Base-by-base conservation (phyloP, 202 grass and related monocot species). In the Panicum virgatum region DNA sequence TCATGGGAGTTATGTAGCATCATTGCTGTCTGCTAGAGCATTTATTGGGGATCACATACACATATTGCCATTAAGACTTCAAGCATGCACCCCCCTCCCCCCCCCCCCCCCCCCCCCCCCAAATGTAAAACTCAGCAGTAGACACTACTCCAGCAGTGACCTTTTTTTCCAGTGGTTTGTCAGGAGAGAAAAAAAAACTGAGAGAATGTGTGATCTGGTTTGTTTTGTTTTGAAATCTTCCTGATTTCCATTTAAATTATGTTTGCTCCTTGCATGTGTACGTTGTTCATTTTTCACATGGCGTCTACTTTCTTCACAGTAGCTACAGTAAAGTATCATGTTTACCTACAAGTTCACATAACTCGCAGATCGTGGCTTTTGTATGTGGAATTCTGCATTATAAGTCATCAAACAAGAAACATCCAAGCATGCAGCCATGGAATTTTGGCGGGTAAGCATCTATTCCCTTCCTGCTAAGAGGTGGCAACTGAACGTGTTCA, bases 311-410 rank as follows among this genome's bases (percentile, higher is more conserved):
- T 43, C 37, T 78, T 73, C 37, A 65, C 74, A 47, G 45, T 67
- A 69, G 13, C 79, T 79, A 57, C 14, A n/a, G 47, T 60, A 60
- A 44, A 14, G 60, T 69, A 57, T 61, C 34, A 60, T 58, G 72
- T 62, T 81, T 43, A 80, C 64, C 15, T 42, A 54, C 22, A 66
- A 27, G n/a, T 85, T 47, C 50, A 73, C 22, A 19, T 87, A 32
- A 84, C 59, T 66, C 53, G 43, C 88, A 98, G 96, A 69, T 87
- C 4, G 85, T 95, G 51, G 92, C 96, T 59, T 98, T 93, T 66
- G 38, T 88, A 72, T 98, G 96, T 87, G 96, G 96, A 40, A 82
- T 98, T 81, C 65, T 98, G 70, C 96, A 98, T 87, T 96, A 93
- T 66, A 98, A 90, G 52, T 96, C 87, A 60, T 93, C 96, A 59